Percentiles rank a stretch among this genome's conserved stretches.
Conservation (phyloP, 2,329 filamentous ascomycete genomes). For the Hymenoscyphus linearis region DNA sequence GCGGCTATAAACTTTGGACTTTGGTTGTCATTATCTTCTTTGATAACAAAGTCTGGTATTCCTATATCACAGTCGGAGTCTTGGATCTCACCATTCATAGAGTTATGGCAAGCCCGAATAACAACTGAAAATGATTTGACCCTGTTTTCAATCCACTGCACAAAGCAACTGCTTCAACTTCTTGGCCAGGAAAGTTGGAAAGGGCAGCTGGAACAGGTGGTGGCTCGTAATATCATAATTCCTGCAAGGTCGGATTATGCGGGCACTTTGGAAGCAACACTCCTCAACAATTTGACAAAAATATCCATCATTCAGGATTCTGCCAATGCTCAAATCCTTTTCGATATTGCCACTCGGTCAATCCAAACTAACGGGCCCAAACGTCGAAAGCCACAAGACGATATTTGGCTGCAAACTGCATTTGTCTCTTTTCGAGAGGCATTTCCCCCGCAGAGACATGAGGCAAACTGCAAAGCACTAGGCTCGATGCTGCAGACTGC, state of each 20-base stretch:
- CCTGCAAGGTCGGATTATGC: slow-evolving; percentile 26
- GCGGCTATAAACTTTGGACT: slow-evolving; percentile 28
- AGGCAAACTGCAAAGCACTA: slow-evolving; percentile 25
- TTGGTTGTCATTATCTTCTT: slow-evolving; percentile 28
- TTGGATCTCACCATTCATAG: slow-evolving; percentile 29
- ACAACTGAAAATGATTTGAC: slow-evolving; percentile 20
- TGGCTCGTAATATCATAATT: slow-evolving; percentile 33
- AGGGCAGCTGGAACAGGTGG: slow-evolving; percentile 28
- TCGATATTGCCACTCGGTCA: slow-evolving; percentile 41
- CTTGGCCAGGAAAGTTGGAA: slow-evolving; percentile 23
- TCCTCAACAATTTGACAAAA: slow-evolving; percentile 25
- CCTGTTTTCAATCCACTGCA: slow-evolving; percentile 31
- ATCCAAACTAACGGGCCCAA: slow-evolving; percentile 39
- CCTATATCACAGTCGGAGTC: not conserved
- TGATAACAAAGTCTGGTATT: not conserved
- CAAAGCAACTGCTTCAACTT: slow-evolving; percentile 27
- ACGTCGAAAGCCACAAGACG: slow-evolving; percentile 40
- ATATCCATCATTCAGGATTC: slow-evolving; percentile 26
- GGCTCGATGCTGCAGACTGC: slow-evolving; percentile 33
- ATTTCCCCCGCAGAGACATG: slow-evolving; percentile 18
- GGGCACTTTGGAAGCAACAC: slow-evolving; percentile 14
- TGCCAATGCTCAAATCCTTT: slow-evolving; percentile 38
- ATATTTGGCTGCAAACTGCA: slow-evolving; percentile 44
- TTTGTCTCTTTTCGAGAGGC: slow-evolving; percentile 34
- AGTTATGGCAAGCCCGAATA: slow-evolving; percentile 27